phyloP scores from a whole-genome alignment of 495 filamentous ascomycete species.

The Cenococcum geophilum region DNA sequence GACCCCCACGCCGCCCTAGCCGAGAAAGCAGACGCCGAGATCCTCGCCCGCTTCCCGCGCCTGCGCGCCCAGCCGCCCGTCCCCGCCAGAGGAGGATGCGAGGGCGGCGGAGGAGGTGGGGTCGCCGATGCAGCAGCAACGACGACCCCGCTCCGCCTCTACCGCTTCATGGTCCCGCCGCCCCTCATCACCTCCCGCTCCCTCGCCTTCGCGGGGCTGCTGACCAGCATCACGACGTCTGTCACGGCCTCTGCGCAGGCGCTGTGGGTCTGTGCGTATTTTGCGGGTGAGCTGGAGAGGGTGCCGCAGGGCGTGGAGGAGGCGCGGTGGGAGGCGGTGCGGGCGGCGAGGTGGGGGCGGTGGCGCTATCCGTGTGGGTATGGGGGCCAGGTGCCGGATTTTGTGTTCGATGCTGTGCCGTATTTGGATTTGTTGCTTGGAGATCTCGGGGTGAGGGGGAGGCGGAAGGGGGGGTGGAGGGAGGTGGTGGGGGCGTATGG shows the following conservation, averaged over 20 bases:
- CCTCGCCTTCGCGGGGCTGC: conserved; percentile 57
- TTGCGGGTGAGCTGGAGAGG: neutral
- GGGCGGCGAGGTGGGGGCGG: conserved; percentile 1
- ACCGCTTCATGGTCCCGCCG: conserved; percentile 65
- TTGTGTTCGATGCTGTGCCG: conserved; percentile 14
- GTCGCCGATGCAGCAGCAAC: conserved; percentile 28
- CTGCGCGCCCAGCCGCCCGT: conserved; percentile 36
- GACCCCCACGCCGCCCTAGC: too few species aligned
- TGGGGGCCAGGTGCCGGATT: conserved; percentile 6
- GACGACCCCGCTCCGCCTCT: conserved; percentile 37
- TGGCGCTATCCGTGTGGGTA: conserved; percentile 10
- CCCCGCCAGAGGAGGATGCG: conserved; percentile 29
- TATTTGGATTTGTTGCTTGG: conserved; percentile 14
- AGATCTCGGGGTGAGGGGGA: conserved; percentile 5
- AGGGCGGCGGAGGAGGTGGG: too few species aligned
- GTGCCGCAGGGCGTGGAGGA: neutral
- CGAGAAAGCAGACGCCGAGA: conserved; percentile 57
- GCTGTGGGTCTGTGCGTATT: conserved; percentile 62
- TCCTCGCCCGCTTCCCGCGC: conserved; percentile 35
- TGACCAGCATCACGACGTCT: conserved; percentile 55
- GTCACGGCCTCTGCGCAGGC: conserved; percentile 59
- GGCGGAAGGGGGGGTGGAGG: conserved; percentile 1
- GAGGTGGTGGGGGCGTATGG: conserved; percentile 12
- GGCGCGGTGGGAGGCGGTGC: conserved; percentile 1
- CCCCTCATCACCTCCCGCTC: conserved; percentile 49